Conservation (phyloP, 108 stramenopile species). For the Thalassiosira profunda region DNA sequence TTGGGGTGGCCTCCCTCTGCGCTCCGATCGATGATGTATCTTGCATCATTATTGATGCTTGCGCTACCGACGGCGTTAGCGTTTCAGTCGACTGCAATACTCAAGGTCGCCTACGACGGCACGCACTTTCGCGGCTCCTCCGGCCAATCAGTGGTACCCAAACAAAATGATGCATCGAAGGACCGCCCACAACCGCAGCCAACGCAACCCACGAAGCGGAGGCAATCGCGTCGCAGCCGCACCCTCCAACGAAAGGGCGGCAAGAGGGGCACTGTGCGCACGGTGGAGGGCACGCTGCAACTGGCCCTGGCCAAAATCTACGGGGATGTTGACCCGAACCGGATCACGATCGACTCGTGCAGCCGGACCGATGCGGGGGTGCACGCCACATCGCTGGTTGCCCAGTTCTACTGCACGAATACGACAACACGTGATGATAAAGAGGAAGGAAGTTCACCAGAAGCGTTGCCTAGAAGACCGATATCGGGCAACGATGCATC, state of each 20-base stretch:
- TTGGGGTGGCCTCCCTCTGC: too few species aligned
- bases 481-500: constrained; percentile 52
- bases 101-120: constrained; percentile 81
- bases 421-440: too few species aligned
- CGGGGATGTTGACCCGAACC: constrained; percentile 68
- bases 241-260: constrained; percentile 51
- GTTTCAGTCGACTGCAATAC: constrained; percentile 64
- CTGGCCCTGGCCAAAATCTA: constrained; percentile 73
- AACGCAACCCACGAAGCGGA: constrained; percentile 6
- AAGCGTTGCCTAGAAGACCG: constrained; percentile 40
- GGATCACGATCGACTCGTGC: constrained; percentile 77
- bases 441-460: too few species aligned
- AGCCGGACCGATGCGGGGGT: constrained; percentile 88
- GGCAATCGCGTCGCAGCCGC: constrained; percentile 42
- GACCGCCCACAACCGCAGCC: background rate
- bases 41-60: too few species aligned
- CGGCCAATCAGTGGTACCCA: background rate
- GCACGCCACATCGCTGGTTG: constrained; percentile 72
- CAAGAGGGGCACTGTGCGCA: constrained; percentile 23
- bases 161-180: constrained; percentile 6
- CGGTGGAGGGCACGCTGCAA: constrained; percentile 51
- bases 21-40: too few species aligned
- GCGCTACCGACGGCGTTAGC: too few species aligned
- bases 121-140: constrained; percentile 71
- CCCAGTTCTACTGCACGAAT: constrained; percentile 68